Conservation (phyloP, 345 rosid species). For the Camelina neglecta region DNA sequence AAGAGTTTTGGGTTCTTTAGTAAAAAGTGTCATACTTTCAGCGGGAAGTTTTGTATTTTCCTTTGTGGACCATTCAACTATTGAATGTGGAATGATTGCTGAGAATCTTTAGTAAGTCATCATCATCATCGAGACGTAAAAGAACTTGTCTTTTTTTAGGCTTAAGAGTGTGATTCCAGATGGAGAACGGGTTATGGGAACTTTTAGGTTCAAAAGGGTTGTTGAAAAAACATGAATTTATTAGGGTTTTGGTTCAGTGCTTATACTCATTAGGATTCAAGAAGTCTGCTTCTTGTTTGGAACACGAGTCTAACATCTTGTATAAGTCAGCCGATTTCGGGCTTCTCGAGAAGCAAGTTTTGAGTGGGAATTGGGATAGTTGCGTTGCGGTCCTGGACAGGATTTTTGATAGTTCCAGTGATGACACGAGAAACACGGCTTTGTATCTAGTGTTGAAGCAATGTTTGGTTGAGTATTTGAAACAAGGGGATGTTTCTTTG, state of each 20-base stretch:
- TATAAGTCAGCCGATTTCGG: constrained; percentile 55
- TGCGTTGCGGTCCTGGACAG: constrained; percentile 55
- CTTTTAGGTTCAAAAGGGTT: constrained; percentile 67
- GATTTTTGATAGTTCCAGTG: constrained; percentile 46
- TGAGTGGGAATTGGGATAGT: constrained; percentile 70
- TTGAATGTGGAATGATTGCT: constrained; percentile 31
- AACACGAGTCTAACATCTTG: constrained; percentile 63
- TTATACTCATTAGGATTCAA: constrained; percentile 75
- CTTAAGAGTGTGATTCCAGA: constrained; percentile 23
- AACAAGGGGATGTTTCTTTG: constrained; percentile 56
- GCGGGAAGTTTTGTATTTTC: constrained; percentile 39
- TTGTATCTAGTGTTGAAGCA: constrained; percentile 73
- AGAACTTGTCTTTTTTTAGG: background rate
- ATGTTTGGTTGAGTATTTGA: constrained; percentile 66
- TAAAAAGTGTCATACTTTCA: constrained; percentile 30
- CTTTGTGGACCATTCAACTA: constrained; percentile 29
- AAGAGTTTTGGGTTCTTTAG: background rate
- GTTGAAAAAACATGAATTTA: constrained; percentile 64
- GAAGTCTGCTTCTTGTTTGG: constrained; percentile 70
- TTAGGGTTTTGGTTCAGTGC: constrained; percentile 70
- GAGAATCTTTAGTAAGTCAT: constrained; percentile 12
- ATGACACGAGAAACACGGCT: constrained; percentile 57
- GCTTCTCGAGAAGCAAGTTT: constrained; percentile 63
- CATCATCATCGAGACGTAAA: background rate
- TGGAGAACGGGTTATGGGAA: constrained; percentile 56